Evolutionary conservation across 441 rosid genomes (phyloP).

Genomic region (Adansonia gregorii): DNA sequence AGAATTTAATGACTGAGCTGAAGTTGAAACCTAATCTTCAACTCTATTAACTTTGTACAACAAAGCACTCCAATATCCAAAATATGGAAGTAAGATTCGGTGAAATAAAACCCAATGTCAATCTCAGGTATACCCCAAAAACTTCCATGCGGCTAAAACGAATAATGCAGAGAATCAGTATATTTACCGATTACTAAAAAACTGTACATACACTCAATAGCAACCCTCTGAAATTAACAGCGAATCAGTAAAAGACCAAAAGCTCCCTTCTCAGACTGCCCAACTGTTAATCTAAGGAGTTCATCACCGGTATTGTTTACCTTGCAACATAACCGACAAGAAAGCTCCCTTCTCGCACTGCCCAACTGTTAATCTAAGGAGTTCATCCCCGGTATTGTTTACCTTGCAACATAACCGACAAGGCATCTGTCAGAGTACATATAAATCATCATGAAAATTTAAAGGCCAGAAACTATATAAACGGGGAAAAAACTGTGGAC

Average conservation of each 20-base stretch:
- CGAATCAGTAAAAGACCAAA: constrained; percentile 48
- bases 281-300: constrained; percentile 61
- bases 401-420: constrained; percentile 79
- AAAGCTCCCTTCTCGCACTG: constrained; percentile 62
- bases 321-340: constrained; percentile 72
- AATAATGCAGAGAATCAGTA: constrained; percentile 34
- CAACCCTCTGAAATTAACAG: constrained; percentile 36
- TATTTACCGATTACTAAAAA: background rate
- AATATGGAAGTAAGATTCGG: constrained; percentile 30
- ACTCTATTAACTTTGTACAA: constrained; percentile 33
- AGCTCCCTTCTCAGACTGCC: constrained; percentile 64
- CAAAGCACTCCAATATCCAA: constrained; percentile 36
- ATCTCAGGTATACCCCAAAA: background rate
- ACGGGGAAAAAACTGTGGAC: background rate
- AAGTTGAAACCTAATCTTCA: constrained; percentile 35
- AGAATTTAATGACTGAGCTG: constrained; percentile 37
- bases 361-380: constrained; percentile 64
- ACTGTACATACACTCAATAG: constrained; percentile 27
- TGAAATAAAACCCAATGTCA: constrained; percentile 37
- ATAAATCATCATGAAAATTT: constrained; percentile 6
- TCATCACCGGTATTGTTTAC: constrained; percentile 51
- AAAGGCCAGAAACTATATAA: background rate
- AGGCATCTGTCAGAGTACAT: constrained; percentile 53
- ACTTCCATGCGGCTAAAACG: constrained; percentile 23
- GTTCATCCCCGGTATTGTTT: constrained; percentile 48